A percentile compares a stretch with the other conserved stretches of the same genome.
phyloP scores from a whole-genome alignment of 371 early-diverging fungal species.

The Amoeboaphelidium protococcarum region DNA sequence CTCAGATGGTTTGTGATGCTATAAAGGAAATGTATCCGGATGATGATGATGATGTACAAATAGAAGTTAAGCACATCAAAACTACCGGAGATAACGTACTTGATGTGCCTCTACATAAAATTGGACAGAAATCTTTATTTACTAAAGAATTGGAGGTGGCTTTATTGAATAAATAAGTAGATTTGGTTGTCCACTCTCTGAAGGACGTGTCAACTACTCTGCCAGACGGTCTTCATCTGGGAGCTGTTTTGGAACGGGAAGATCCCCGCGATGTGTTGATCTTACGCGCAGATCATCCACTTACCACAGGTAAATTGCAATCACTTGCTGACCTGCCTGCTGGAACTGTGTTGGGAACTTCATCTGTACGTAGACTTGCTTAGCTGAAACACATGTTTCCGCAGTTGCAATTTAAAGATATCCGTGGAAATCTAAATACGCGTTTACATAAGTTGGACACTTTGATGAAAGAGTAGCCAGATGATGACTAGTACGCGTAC shows the following conservation, averaged over 20 bases:
- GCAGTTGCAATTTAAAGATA: slow-evolving; percentile 41
- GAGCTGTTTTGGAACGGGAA: slow-evolving; percentile 55
- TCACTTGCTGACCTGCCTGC: slow-evolving; percentile 31
- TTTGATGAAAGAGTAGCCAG: not conserved
- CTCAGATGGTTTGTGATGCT: slow-evolving; percentile 32
- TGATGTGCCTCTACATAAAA: slow-evolving; percentile 56
- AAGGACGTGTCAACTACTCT: slow-evolving; percentile 82
- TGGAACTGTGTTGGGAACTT: slow-evolving; percentile 67
- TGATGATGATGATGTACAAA: slow-evolving; percentile 8
- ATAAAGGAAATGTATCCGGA: slow-evolving; percentile 22
- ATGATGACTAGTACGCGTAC: slow-evolving; percentile 14
- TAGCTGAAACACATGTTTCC: slow-evolving; percentile 59
- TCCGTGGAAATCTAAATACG: slow-evolving; percentile 21
- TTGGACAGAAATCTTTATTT: slow-evolving; percentile 74
- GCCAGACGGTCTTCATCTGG: slow-evolving; percentile 52
- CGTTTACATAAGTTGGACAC: not conserved
- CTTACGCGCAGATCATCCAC: slow-evolving; percentile 13
- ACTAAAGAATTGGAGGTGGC: slow-evolving; percentile 79
- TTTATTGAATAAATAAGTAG: slow-evolving; percentile 34
- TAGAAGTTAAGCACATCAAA: slow-evolving; percentile 40
- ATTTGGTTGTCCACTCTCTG: slow-evolving; percentile 73
- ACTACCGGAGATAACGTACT: slow-evolving; percentile 67
- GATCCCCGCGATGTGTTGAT: slow-evolving; percentile 75
- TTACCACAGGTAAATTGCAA: slow-evolving; percentile 8
- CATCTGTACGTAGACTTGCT: slow-evolving; percentile 64